phyloP scores from a whole-genome alignment of 2,329 filamentous ascomycete species.

The Neonectria hederae region DNA sequence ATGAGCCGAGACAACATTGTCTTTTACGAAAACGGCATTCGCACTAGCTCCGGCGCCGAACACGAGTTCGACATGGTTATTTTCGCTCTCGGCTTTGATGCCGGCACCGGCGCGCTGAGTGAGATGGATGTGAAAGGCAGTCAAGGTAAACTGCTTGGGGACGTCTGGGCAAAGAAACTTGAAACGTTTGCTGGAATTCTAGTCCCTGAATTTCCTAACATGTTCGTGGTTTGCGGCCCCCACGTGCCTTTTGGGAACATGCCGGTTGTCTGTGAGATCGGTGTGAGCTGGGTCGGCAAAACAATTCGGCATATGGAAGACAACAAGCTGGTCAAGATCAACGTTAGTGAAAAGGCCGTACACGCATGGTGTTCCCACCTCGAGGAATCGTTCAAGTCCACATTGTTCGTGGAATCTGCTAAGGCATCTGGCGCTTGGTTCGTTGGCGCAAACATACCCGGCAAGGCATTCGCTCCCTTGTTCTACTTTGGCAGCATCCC shows the following conservation, averaged over 20 bases:
- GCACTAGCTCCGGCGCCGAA: constrained; percentile 8
- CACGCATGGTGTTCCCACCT: constrained; percentile 29
- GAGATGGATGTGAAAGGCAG: constrained; percentile 18
- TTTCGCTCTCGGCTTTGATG: constrained; percentile 28
- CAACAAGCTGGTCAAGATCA: constrained; percentile 7
- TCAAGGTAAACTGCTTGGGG: constrained; percentile 7
- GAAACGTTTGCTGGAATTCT: constrained; percentile 21
- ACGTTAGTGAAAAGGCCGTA: constrained; percentile 10
- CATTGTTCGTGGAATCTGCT: constrained; percentile 38
- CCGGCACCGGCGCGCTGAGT: constrained; percentile 19
- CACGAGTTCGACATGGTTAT: constrained; percentile 29
- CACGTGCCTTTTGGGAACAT: constrained; percentile 25
- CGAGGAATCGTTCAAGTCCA: constrained; percentile 46
- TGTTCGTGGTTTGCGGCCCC: constrained; percentile 24
- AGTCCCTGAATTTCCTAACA: constrained; percentile 22
- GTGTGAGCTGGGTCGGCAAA: constrained; percentile 21
- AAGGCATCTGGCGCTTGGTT: constrained; percentile 17
- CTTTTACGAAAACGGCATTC: constrained; percentile 18
- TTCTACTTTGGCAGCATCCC: constrained; percentile 26
- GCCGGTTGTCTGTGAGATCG: constrained; percentile 19
- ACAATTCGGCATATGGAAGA: constrained; percentile 9
- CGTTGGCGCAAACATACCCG: constrained; percentile 27
- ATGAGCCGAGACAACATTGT: constrained; percentile 7
- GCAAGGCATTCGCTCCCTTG: constrained; percentile 8
- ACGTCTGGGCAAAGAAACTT: constrained; percentile 16